These are phyloP conservation scores for Rhamnella rubrinervis DNA, from an alignment of 331 rosid genomes.

Conservation along the genomic window DNA sequence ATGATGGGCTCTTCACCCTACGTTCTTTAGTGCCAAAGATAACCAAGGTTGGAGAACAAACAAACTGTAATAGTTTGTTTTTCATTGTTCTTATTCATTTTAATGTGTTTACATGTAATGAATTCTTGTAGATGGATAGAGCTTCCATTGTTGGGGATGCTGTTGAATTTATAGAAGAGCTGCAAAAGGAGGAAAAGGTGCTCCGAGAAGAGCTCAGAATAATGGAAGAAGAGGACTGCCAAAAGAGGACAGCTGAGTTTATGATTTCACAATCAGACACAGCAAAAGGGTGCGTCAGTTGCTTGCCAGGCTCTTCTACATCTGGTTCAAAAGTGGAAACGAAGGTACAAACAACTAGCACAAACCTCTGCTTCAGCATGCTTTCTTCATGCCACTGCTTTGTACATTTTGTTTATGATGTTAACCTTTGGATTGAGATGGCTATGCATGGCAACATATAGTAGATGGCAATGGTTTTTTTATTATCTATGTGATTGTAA, in stretches of 20 bases:
- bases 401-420: neutral
- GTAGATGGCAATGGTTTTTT: neutral
- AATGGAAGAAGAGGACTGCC: constrained; percentile 48
- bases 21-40: constrained; percentile 83
- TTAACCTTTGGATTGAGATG: neutral
- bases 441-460: neutral
- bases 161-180: constrained; percentile 59
- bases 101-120: constrained; percentile 12
- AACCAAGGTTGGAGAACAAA: constrained; percentile 55
- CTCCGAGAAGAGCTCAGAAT: constrained; percentile 48
- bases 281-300: constrained; percentile 21
- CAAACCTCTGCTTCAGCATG: neutral
- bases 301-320: constrained; percentile 22
- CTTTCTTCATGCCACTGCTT: neutral
- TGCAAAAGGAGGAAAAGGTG: constrained; percentile 41
- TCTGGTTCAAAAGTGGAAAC: constrained; percentile 24
- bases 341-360: constrained; percentile 33
- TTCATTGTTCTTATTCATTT: constrained; percentile 5
- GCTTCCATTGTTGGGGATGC: constrained; percentile 71
- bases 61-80: neutral
- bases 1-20: constrained; percentile 46
- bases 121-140: constrained; percentile 65
- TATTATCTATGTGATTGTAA: neutral
- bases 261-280: constrained; percentile 18
- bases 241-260: constrained; percentile 24